Conservation (phyloP, 495 filamentous ascomycete species). For the Penicillium chermesinum region DNA sequence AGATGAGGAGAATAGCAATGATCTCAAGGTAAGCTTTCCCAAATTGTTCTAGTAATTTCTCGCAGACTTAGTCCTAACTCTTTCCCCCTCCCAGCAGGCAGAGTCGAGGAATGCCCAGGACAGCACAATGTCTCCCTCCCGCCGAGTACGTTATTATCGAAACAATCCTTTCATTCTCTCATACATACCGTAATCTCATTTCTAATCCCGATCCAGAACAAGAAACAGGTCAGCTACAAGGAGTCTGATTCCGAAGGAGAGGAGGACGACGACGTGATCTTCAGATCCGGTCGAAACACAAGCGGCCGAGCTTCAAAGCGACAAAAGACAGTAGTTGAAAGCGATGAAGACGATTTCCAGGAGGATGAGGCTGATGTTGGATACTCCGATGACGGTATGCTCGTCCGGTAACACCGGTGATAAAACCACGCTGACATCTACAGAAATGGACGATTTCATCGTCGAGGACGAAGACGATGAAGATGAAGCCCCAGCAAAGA, state of each 20-base stretch:
- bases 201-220: constrained; percentile 27
- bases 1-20: constrained; percentile 25
- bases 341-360: constrained; percentile 70
- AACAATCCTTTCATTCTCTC: background rate
- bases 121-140: constrained; percentile 38
- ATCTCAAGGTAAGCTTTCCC: constrained; percentile 18
- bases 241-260: constrained; percentile 51
- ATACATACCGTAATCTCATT: background rate
- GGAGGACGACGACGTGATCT: constrained; percentile 51
- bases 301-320: constrained; percentile 42
- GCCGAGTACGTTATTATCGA: constrained; percentile 31
- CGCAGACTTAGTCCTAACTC: background rate
- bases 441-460: constrained; percentile 80
- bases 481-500: constrained; percentile 61
- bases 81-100: constrained; percentile 10
- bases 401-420: background rate
- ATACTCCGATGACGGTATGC: constrained; percentile 57
- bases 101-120: constrained; percentile 16
- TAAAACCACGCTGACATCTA: constrained; percentile 12
- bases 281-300: constrained; percentile 38
- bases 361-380: constrained; percentile 47
- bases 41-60: constrained; percentile 3
- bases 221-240: constrained; percentile 44
- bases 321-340: constrained; percentile 48
- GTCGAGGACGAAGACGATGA: constrained; percentile 77